phyloP scores from a whole-genome alignment of 2,329 filamentous ascomycete species.

The Neonectria punicea region DNA sequence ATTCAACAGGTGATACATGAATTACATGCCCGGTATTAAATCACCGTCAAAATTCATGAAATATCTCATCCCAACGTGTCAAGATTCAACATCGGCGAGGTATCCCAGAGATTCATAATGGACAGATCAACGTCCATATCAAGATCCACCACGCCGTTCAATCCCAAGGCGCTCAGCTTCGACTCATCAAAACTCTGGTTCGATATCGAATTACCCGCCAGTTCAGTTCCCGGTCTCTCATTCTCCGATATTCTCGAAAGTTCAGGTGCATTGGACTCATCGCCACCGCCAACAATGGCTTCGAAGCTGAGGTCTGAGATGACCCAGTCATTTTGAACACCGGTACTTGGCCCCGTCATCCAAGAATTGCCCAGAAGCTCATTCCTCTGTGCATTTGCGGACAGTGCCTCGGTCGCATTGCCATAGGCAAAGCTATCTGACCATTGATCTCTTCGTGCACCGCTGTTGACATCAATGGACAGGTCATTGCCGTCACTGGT shows the following conservation, averaged over 20 bases:
- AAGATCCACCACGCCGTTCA: constrained; percentile 22
- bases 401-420: neutral
- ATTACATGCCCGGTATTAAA: neutral
- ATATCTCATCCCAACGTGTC: neutral
- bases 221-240: neutral
- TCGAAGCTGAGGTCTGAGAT: constrained; percentile 36
- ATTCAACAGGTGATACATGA: neutral
- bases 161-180: constrained; percentile 17
- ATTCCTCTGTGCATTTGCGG: neutral
- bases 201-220: neutral
- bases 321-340: constrained; percentile 10
- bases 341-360: neutral
- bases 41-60: neutral
- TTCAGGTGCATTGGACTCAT: constrained; percentile 6
- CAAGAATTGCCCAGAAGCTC: neutral
- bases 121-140: constrained; percentile 26
- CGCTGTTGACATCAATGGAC: neutral
- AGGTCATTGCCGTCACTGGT: neutral
- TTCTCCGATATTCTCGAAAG: neutral
- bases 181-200: constrained; percentile 8
- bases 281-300: constrained; percentile 2
- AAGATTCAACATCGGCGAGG: neutral
- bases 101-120: constrained; percentile 24
- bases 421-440: neutral
- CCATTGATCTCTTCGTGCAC: neutral